Evolutionary conservation across 345 rosid genomes (phyloP), one percentile per base, ranked within the genome.

Genomic region (Lagerstroemia speciosa): DNA sequence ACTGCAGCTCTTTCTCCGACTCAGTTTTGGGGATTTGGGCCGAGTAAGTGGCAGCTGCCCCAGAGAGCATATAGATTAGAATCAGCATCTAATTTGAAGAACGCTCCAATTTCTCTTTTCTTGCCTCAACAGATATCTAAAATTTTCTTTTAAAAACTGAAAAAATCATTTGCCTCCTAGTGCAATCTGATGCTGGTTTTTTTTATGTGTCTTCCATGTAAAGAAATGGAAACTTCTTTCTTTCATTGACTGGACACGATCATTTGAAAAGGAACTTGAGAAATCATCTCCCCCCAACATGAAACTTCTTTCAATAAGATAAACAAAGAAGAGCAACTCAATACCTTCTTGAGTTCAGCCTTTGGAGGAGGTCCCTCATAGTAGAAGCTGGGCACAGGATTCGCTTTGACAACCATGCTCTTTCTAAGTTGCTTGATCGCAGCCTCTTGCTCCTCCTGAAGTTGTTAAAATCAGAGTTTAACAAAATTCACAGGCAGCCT

Each of bases 401-500:
- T 92, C 30, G 99, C 99, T 80, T 76, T 95, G 65, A 84, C 69
- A 45, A 81, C 83, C 89, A 95, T 78, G 84, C 37, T 83, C 87
- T 79, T 95, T 75, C 99, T 85, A 58, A 95, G 92, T 79, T 88
- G 93, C 79, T 85, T 90, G 67, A 95, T 80, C 20, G 89, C 96
- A 33, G 98, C 97, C 67, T 92, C 94, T 83, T 87, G 92, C 82
- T 95, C 99, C 82, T 92, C 99, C 99, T 91, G 68, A 60, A 78
- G 43, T 52, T 40, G 37, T 8, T 8, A 38, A 3, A 58, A 30
- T 16, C 33, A 12, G 9, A 29, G 5, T 29, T 27, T 27, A 27
- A 27, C 34, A 11, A 58, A 12, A 27, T 58, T 30, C 63, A 58
- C 30, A 53, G 24, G n/a, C 24, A 26, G 24, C 8, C 10, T 53